Evolutionary conservation across 805 yeast genomes (phyloP), one percentile per base, ranked within the genome.

Genomic region (Komagataella kurtzmanii): DNA sequence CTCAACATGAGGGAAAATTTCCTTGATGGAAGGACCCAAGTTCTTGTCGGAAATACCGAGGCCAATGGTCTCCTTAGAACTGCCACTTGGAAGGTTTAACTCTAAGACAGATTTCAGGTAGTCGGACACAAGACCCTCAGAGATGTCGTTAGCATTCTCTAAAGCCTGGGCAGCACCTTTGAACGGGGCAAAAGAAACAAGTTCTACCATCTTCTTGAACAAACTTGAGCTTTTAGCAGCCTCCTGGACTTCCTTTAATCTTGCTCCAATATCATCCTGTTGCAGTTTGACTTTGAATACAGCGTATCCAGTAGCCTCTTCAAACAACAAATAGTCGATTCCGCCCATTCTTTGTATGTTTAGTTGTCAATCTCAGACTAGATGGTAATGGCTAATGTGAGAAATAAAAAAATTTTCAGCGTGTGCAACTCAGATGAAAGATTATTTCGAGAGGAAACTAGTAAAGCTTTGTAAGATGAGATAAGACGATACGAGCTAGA

Each of bases 91-190:
- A 61, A 93, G 71, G 75, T 90, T 91, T 65, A 89, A 74, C 72
- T 91, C 98, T 59, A 93, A 73, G 52, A 93, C 78, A 45, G 95
- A 80, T 69, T 88, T 88, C 71, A 93, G 79, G 71, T 86, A 87
- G 61, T 93, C 98, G 54, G 90, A 85, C 53, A 91, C 96, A 61
- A 90, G 78, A 64, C 99, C 99, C 73, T 93, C 99, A 58, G 96
- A 87, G 61, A 93, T 85, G 66, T 93, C 98, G 66, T 93, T 93
- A 60, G 98, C 97, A 66, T 93, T 93, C 71, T 91, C 98, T 64
- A 93, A 80, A 55, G 99, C 99, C 71, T 93, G 98, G 51, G 99
- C 98, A 55, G 99, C 99, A 63, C 97, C 97, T 72, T 93, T 90
- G 79, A 93, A 93, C 50, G 99, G 99, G 54, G 97, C 96, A 72